These are phyloP conservation scores for Malassezia vespertilionis DNA, from an alignment of 1,284 basidiomycete genomes.

Conservation along the genomic window DNA sequence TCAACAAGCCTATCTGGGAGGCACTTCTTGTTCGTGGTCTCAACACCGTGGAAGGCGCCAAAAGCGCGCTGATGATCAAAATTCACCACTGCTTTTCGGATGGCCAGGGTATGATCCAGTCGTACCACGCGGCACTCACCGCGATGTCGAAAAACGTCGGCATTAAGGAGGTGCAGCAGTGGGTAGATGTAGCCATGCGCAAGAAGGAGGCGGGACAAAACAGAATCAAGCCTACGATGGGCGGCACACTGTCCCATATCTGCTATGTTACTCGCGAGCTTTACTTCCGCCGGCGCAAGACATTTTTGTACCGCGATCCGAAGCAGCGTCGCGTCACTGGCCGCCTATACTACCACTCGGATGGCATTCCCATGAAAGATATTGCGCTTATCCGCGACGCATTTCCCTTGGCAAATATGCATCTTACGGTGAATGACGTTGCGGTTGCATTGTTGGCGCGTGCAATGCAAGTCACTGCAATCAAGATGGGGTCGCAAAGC, in stretches of 20 bases:
- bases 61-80: conserved; percentile 46
- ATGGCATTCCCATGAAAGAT: conserved; percentile 39
- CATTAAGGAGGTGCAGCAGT: conserved; percentile 36
- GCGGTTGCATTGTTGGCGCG: conserved; percentile 39
- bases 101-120: conserved; percentile 46
- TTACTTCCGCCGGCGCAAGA: conserved; percentile 38
- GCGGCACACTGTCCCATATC: conserved; percentile 34
- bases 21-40: conserved; percentile 44
- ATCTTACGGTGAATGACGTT: conserved; percentile 43
- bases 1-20: conserved; percentile 44
- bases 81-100: conserved; percentile 46
- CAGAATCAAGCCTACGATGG: conserved; percentile 31
- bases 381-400: conserved; percentile 45
- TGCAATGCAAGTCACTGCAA: conserved; percentile 21
- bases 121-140: conserved; percentile 42
- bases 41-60: conserved; percentile 35
- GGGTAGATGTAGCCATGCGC: conserved; percentile 28
- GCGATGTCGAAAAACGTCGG: conserved; percentile 30
- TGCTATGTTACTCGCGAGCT: conserved; percentile 36
- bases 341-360: conserved; percentile 39
- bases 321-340: conserved; percentile 18
- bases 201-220: conserved; percentile 35
- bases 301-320: conserved; percentile 32
- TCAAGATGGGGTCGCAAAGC: conserved; percentile 24
- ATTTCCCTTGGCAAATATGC: conserved; percentile 28